Evolutionary conservation across 352 stramenopile genomes (phyloP).

Genomic region (Pythium coloratum): DNA sequence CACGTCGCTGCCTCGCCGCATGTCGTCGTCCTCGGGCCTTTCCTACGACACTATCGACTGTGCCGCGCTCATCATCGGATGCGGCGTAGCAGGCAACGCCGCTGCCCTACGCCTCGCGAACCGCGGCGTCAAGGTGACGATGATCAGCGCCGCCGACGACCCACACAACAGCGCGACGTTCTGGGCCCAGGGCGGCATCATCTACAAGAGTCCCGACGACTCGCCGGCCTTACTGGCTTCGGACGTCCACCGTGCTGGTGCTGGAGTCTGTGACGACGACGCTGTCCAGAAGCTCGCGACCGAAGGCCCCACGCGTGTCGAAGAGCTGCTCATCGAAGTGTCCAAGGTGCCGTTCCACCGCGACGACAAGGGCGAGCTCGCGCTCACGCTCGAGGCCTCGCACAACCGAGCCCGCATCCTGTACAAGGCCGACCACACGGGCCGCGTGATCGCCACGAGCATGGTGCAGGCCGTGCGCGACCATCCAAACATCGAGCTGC

Average conservation of each 20-base stretch:
- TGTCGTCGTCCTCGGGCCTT: constrained; percentile 27
- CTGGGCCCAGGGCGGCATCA: constrained; percentile 95
- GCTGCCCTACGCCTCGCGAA: constrained; percentile 74
- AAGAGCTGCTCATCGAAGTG: constrained; percentile 86
- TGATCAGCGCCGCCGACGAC: constrained; percentile 70
- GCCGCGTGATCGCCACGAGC: constrained; percentile 89
- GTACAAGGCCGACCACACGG: constrained; percentile 93
- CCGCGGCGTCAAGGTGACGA: constrained; percentile 71
- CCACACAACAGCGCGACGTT: constrained; percentile 92
- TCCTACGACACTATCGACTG: constrained; percentile 62
- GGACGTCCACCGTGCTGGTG: constrained; percentile 90
- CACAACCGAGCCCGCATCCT: constrained; percentile 93
- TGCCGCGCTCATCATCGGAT: constrained; percentile 71
- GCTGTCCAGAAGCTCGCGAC: constrained; percentile 91
- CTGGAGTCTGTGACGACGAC: constrained; percentile 87
- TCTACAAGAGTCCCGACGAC: constrained; percentile 92
- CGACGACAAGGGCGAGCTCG: constrained; percentile 57
- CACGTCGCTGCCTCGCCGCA: constrained; percentile 30
- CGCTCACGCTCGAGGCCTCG: constrained; percentile 88
- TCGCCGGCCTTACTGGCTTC: constrained; percentile 80
- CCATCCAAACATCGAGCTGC: constrained; percentile 81
- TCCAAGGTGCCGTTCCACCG: constrained; percentile 90
- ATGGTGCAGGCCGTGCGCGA: constrained; percentile 81
- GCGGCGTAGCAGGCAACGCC: constrained; percentile 74
- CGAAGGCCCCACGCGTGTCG: constrained; percentile 90